A percentile compares a stretch with the other conserved stretches of the same genome.
phyloP scores from a whole-genome alignment of 192 early-diverging fungal species.

The Backusella psychrophila region DNA sequence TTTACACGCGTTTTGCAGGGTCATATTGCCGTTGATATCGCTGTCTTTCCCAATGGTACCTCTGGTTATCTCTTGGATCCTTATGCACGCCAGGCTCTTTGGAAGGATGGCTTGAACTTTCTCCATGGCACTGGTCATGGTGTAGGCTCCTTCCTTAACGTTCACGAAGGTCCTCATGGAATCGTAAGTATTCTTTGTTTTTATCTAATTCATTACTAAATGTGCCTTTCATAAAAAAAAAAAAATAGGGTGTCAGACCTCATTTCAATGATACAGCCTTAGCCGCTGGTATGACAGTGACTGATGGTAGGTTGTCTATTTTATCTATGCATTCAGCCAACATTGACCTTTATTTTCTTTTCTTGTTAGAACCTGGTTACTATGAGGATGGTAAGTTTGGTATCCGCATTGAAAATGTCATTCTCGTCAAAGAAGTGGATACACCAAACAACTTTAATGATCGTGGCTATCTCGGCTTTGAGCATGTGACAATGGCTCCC shows the following conservation, averaged over 20 bases:
- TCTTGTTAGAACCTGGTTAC: slow-evolving; percentile 76
- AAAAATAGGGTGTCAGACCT: slow-evolving; percentile 44
- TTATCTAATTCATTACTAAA: too few species aligned
- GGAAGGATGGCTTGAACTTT: slow-evolving; percentile 93
- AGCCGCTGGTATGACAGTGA: slow-evolving; percentile 90
- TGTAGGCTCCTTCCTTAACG: slow-evolving; percentile 93
- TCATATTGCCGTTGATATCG: slow-evolving; percentile 88
- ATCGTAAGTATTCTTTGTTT: slow-evolving; percentile 51
- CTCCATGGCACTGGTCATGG: slow-evolving; percentile 98
- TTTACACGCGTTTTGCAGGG: slow-evolving; percentile 99
- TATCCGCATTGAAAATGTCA: slow-evolving; percentile 95
- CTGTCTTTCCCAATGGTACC: slow-evolving; percentile 87
- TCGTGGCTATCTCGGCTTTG: slow-evolving; percentile 82
- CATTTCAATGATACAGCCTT: slow-evolving; percentile 74
- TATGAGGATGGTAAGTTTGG: slow-evolving; percentile 97
- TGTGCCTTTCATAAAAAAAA: too few species aligned
- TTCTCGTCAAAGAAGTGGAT: slow-evolving; percentile 71
- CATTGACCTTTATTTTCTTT: too few species aligned
- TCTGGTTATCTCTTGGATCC: slow-evolving; percentile 84
- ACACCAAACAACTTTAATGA: slow-evolving; percentile 86
- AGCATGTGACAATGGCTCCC: slow-evolving; percentile 88
- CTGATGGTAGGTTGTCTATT: slow-evolving; percentile 54
- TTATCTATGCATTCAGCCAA: too few species aligned
- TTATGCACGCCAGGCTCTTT: slow-evolving; percentile 82
- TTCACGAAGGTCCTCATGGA: slow-evolving; percentile 95